These are phyloP conservation scores for Pythium vanterpoolii DNA, from an alignment of 352 stramenopile genomes.

Conservation along the genomic window DNA sequence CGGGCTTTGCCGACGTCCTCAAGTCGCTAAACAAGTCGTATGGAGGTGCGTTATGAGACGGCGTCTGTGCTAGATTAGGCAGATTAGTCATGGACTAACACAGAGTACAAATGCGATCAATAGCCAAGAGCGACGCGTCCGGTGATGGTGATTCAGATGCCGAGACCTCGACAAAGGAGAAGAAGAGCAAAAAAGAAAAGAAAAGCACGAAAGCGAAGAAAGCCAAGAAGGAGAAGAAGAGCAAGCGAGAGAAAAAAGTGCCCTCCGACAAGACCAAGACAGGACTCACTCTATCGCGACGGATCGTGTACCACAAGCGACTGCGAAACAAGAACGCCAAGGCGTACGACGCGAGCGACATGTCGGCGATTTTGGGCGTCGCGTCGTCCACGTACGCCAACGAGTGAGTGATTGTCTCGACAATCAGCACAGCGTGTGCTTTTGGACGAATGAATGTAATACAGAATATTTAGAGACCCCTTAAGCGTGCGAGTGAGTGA, in stretches of 20 bases:
- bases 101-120: not conserved
- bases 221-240: slow-evolving; percentile 44
- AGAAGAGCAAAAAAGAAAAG: slow-evolving; percentile 51
- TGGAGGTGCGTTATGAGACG: slow-evolving; percentile 20
- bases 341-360: slow-evolving; percentile 74
- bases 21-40: slow-evolving; percentile 85
- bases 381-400: slow-evolving; percentile 35
- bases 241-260: slow-evolving; percentile 50
- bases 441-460: not conserved
- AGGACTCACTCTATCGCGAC: slow-evolving; percentile 42
- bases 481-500: too few species aligned
- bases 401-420: not conserved
- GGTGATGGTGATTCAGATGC: slow-evolving; percentile 31
- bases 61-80: not conserved
- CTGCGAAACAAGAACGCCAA: slow-evolving; percentile 87
- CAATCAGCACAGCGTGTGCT: not conserved
- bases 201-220: slow-evolving; percentile 73
- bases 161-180: slow-evolving; percentile 43
- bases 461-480: slow-evolving; percentile 17
- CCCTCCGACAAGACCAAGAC: slow-evolving; percentile 17
- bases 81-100: not conserved
- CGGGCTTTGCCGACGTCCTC: slow-evolving; percentile 82
- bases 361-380: slow-evolving; percentile 83
- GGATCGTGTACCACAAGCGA: slow-evolving; percentile 79
- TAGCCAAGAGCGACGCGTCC: slow-evolving; percentile 36